Conservation (phyloP, 495 filamentous ascomycete species). For the Daldinia loculata region DNA sequence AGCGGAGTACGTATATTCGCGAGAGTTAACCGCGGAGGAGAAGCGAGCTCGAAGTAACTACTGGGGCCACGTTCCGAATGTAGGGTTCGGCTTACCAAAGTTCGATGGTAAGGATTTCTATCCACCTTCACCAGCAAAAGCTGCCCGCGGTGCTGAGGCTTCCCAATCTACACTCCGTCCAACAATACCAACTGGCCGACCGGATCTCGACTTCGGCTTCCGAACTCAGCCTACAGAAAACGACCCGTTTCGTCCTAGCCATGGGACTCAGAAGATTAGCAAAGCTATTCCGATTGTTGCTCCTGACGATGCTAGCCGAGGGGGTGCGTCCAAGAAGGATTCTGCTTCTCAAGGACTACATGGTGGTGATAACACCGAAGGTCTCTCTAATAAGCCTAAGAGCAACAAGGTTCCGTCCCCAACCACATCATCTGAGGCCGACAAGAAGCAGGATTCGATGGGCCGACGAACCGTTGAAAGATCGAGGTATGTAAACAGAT, state of each 20-base stretch:
- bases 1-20: conserved; percentile 56
- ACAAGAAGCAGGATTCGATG: conserved; percentile 15
- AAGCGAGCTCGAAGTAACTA: conserved; percentile 58
- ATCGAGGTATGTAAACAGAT: conserved; percentile 39
- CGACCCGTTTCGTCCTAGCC: conserved; percentile 51
- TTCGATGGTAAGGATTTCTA: conserved; percentile 67
- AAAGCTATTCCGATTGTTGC: conserved; percentile 48
- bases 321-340: background rate
- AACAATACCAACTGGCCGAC: conserved; percentile 8
- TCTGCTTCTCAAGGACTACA: background rate
- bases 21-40: conserved; percentile 59
- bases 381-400: conserved; percentile 3
- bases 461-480: conserved; percentile 36
- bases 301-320: conserved; percentile 26
- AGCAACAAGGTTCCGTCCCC: conserved; percentile 10
- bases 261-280: conserved; percentile 40
- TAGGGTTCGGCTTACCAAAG: conserved; percentile 59
- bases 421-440: conserved; percentile 3
- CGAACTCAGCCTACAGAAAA: conserved; percentile 37
- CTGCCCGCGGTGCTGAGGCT: conserved; percentile 12
- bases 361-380: background rate
- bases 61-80: conserved; percentile 58
- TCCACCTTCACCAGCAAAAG: conserved; percentile 59
- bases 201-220: conserved; percentile 27
- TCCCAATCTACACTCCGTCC: conserved; percentile 7